Evolutionary conservation across 2,329 filamentous ascomycete genomes (phyloP), one percentile per base, ranked within the genome.

Genomic region (Aspergillus persii): DNA sequence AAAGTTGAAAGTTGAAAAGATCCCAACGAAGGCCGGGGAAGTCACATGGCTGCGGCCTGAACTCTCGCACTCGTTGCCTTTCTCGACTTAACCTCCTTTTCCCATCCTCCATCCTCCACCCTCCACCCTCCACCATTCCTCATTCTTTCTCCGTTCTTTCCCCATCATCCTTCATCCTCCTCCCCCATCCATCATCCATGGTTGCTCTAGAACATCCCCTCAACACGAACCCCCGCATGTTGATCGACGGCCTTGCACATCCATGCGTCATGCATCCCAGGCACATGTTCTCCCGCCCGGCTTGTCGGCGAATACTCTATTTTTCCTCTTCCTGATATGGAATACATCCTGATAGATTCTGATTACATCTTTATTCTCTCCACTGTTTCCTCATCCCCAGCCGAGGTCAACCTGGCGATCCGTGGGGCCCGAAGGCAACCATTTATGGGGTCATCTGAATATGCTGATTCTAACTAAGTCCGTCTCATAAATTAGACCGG

Each of bases 381-480:
- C 33, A 36, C 23, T 18, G 31, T 12, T 47, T 26, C 46, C 36
- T 41, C 36, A 41, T 41, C 36, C 36, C 53, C 41, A 50, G 49
- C 50, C 50, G 53, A 56, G 57, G 53, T 56, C 53, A 41, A 52
- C n/a, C 36, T 27, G 57, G 52, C 58, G 55, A 54, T 58, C 47
- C 33, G 50, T 48, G 51, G 54, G 54, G 54, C 12, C 29, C 31
- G 46, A 33, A 9, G 33, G 39, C 48, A 53, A 8, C 36, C 5
- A 41, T 15, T 41, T n/a, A n/a, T 41, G 15, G n/a, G 36, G n/a
- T n/a, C 15, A n/a, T 41, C 36, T n/a, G 12, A 41, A n/a, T 41
- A 41, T n/a, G 15, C 6, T 41, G 4, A 36, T 36, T 36, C 12
- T 36, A 36, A 36, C 15, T 4, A 12, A 12, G 33, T 15, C 33